Evolutionary conservation across 2,329 filamentous ascomycete species (phyloP), one percentile per base, ranked within the genome.

Genomic region (Chaetomium sp.): DNA sequence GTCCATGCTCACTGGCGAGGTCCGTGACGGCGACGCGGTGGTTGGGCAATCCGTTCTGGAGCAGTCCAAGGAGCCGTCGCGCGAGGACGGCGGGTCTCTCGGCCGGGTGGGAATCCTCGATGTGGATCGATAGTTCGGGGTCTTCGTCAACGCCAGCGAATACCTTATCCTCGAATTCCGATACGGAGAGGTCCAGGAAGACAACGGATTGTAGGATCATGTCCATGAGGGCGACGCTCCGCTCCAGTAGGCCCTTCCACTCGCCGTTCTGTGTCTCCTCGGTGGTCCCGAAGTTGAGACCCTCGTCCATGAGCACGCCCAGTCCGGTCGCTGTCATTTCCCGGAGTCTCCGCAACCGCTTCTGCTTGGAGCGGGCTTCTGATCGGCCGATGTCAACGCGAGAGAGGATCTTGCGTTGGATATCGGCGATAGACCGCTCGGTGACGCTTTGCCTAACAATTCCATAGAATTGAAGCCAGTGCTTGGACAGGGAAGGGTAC

Each of bases 281-380:
- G 19, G 88, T 86, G 31, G 83, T 82, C 23, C 84, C 80, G 51
- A 91, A 87, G 57, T 87, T 87, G 56, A 97, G 80, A 2, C 91
- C 93, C 74, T 97, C 92, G 62, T 94, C 92, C 70, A 97, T 88
- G 29, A 99, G 80, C 4, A 97, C 86, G 19, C 95, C 95, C 4
- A 98, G 82, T 1, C 92, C 91, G 72, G 91, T 93, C 1, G 94
- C 92, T 62, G 92, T 93, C 76, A 94, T 87, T 73, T 93, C 86
- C 55, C 90, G 86, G 68, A 96, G 81, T 71, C 86, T 87, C 72
- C 85, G 89, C 57, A 98, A 81, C 23, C 84, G 84, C 3, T 84
- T 83, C 72, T 90, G 89, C 75, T 96, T 97, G 66, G 80, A 81
- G 55, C 89, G 84, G 10, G 91, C 91, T 74, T 97, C 90, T 2